These are phyloP conservation scores for Taiozyma onychis DNA, from an alignment of 1,139 yeast genomes.

Conservation along the genomic window DNA sequence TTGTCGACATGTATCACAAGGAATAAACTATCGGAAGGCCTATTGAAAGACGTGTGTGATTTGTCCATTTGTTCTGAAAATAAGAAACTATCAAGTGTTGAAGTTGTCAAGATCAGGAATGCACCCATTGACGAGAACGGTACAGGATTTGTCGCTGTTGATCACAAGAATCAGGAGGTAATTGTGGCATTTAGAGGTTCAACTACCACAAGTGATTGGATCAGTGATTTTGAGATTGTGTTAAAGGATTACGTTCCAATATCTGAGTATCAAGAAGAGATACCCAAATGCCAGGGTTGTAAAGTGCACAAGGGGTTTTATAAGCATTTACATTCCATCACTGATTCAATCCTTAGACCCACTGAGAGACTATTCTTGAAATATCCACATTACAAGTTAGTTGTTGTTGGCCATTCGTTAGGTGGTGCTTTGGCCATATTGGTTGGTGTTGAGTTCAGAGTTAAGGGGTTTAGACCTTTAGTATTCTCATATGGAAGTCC, in stretches of 20 bases:
- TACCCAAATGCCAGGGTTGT: conserved; percentile 41
- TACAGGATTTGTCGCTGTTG: conserved; percentile 44
- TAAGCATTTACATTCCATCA: conserved; percentile 32
- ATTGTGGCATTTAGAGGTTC: conserved; percentile 54
- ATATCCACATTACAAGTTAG: conserved; percentile 37
- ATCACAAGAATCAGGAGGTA: conserved; percentile 33
- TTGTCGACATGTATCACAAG: conserved; percentile 18
- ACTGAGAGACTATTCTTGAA: conserved; percentile 10
- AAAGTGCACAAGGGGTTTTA: conserved; percentile 56
- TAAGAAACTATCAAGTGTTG: conserved; percentile 5
- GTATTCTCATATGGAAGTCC: conserved; percentile 64
- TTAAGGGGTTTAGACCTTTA: conserved; percentile 46
- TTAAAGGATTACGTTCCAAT: conserved; percentile 17
- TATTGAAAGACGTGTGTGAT: conserved; percentile 16
- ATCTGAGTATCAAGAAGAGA: background rate
- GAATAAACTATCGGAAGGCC: conserved; percentile 9
- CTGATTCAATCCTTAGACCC: conserved; percentile 15
- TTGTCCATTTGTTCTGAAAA: conserved; percentile 11
- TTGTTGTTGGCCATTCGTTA: conserved; percentile 64
- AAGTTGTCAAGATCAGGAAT: conserved; percentile 10
- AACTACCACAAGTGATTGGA: conserved; percentile 51
- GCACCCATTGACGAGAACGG: conserved; percentile 36
- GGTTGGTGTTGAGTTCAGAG: conserved; percentile 53
- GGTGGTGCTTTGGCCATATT: conserved; percentile 68
- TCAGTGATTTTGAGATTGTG: conserved; percentile 38